A percentile compares a stretch with the other conserved stretches of the same genome.
phyloP scores from a whole-genome alignment of 2,329 filamentous ascomycete species.

The Penicillium sp. region DNA sequence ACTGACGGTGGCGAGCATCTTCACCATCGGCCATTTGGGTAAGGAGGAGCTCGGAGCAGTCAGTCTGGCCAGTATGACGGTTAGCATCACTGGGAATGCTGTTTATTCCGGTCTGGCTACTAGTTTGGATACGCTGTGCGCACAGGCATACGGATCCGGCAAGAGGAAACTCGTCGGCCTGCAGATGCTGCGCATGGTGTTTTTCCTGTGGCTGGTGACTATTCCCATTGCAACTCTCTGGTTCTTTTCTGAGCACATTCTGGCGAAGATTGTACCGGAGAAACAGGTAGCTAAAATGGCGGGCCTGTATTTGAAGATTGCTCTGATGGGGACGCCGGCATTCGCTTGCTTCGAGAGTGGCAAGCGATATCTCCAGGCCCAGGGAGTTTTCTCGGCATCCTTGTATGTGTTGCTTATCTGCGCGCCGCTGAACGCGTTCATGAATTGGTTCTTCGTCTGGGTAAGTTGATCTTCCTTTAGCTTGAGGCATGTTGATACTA shows the following conservation, averaged over 20 bases:
- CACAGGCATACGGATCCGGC: conserved; percentile 89
- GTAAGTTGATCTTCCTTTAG: conserved; percentile 35
- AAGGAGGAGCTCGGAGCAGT: conserved; percentile 65
- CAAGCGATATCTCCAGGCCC: conserved; percentile 85
- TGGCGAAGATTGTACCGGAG: conserved; percentile 66
- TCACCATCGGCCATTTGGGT: conserved; percentile 71
- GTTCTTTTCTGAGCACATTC: conserved; percentile 62
- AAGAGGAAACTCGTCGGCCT: conserved; percentile 82
- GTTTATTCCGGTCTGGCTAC: conserved; percentile 83
- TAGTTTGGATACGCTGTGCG: conserved; percentile 83
- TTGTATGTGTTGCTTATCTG: conserved; percentile 79
- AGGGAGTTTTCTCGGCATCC: conserved; percentile 77
- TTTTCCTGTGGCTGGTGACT: conserved; percentile 67
- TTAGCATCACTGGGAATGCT: conserved; percentile 71
- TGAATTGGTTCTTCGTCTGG: conserved; percentile 82
- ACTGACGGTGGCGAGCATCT: conserved; percentile 74
- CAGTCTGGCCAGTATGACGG: conserved; percentile 70
- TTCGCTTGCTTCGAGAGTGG: conserved; percentile 71
- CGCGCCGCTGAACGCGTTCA: conserved; percentile 71
- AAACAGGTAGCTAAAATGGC: conserved; percentile 65
- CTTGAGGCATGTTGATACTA: not conserved
- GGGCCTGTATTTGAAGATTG: conserved; percentile 66
- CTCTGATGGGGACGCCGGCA: conserved; percentile 67
- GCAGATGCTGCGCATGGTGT: conserved; percentile 76
- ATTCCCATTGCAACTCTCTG: conserved; percentile 69